phyloP scores from a whole-genome alignment of 495 filamentous ascomycete species.

The Cryomyces antarcticus region DNA sequence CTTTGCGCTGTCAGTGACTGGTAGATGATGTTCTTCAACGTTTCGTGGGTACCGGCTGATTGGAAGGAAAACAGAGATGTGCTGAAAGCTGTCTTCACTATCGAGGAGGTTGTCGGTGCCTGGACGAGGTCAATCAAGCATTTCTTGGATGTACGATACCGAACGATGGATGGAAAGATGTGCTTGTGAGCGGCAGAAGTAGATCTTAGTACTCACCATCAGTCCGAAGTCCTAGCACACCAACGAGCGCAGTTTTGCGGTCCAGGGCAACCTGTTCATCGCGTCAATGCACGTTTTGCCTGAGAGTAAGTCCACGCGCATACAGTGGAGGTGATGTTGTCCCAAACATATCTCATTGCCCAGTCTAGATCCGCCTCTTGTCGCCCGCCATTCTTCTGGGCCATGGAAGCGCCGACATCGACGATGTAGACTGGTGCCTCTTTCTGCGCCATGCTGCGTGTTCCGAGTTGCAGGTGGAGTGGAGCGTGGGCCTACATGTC shows the following conservation, averaged over 20 bases:
- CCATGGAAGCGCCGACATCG: slow-evolving; percentile 73
- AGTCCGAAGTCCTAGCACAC: slow-evolving; percentile 67
- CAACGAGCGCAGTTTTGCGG: slow-evolving; percentile 61
- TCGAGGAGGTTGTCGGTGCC: slow-evolving; percentile 48
- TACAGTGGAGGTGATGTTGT: slow-evolving; percentile 70
- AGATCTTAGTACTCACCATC: slow-evolving; percentile 27
- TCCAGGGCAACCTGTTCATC: slow-evolving; percentile 45
- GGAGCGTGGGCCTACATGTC: too few relatives aligned
- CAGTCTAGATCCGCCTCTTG: slow-evolving; percentile 67
- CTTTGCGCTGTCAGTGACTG: slow-evolving; percentile 9
- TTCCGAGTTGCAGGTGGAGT: neutral
- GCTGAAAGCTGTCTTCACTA: slow-evolving; percentile 43
- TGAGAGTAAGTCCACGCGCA: neutral
- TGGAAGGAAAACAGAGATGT: slow-evolving; percentile 55
- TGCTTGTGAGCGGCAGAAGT: too few relatives aligned
- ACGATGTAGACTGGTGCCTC: slow-evolving; percentile 85
- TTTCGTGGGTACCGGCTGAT: slow-evolving; percentile 37
- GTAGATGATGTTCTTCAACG: too few relatives aligned
- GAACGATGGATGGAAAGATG: too few relatives aligned
- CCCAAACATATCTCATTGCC: slow-evolving; percentile 89
- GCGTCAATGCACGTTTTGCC: too few relatives aligned
- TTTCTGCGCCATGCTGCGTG: slow-evolving; percentile 63
- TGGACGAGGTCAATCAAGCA: neutral
- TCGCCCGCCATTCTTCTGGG: slow-evolving; percentile 50
- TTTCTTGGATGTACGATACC: too few relatives aligned